phyloP scores from a whole-genome alignment of 768 basidiomycete species.

The Tylopilus plumbeoviolaceoides region DNA sequence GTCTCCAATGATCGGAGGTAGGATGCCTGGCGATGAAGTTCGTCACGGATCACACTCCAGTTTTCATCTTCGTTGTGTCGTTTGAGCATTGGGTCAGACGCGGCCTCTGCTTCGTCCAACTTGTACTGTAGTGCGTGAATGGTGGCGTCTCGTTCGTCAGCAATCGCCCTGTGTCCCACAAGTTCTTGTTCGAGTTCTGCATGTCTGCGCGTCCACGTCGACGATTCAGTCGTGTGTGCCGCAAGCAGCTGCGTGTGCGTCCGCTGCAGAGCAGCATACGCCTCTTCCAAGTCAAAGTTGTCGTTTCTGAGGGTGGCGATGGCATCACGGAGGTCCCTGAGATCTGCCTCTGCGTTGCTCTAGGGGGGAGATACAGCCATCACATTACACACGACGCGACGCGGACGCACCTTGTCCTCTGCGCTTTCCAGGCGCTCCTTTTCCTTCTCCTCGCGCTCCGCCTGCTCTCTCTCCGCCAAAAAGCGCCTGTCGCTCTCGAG shows the following conservation, averaged over 20 bases:
- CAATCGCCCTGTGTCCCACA: slow-evolving; percentile 36
- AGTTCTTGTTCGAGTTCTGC: slow-evolving; percentile 48
- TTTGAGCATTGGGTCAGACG: slow-evolving; percentile 28
- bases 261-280: slow-evolving; percentile 45
- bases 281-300: slow-evolving; percentile 57
- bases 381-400: background rate
- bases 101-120: slow-evolving; percentile 41
- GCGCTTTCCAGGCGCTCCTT: slow-evolving; percentile 45
- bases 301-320: slow-evolving; percentile 52
- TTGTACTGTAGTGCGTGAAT: slow-evolving; percentile 45
- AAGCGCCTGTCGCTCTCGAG: slow-evolving; percentile 69
- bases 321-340: slow-evolving; percentile 47
- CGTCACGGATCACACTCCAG: slow-evolving; percentile 62
- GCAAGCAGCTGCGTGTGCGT: slow-evolving; percentile 46
- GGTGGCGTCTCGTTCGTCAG: slow-evolving; percentile 38
- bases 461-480: slow-evolving; percentile 63
- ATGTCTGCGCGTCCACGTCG: slow-evolving; percentile 44
- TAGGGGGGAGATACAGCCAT: slow-evolving; percentile 17
- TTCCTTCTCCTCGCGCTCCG: slow-evolving; percentile 67
- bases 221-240: slow-evolving; percentile 48
- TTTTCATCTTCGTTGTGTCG: slow-evolving; percentile 45
- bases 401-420: slow-evolving; percentile 55
- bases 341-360: slow-evolving; percentile 47
- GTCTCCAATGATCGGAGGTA: slow-evolving; percentile 60
- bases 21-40: slow-evolving; percentile 60